A percentile compares a stretch with the other conserved stretches of the same genome.
These are phyloP conservation scores for Fusarium globosum DNA, from an alignment of 2,329 filamentous ascomycete genomes.

Conservation along the genomic window DNA sequence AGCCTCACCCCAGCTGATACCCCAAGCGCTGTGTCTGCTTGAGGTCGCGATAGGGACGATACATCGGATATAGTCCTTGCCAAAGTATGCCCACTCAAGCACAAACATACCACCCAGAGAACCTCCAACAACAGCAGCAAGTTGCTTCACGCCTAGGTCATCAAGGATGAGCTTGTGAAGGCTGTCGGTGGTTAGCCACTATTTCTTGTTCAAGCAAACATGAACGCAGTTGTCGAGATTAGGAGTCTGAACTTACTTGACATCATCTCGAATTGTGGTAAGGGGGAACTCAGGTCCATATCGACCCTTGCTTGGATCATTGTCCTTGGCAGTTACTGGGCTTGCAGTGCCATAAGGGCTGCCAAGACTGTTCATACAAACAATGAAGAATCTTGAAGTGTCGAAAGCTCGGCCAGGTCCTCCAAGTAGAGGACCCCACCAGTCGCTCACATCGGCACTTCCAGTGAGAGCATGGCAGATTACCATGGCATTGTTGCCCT, in stretches of 20 bases:
- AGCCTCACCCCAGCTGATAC: conserved; percentile 90
- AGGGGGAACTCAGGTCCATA: conserved; percentile 98
- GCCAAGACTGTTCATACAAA: conserved; percentile 87
- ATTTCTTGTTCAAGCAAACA: background rate
- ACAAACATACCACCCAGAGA: conserved; percentile 92
- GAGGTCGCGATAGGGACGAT: conserved; percentile 89
- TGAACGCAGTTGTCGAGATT: background rate
- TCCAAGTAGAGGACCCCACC: conserved; percentile 87
- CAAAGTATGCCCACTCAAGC: conserved; percentile 92
- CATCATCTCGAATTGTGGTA: conserved; percentile 95
- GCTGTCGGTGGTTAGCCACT: conserved; percentile 53
- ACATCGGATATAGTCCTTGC: conserved; percentile 82
- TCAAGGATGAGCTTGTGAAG: conserved; percentile 84
- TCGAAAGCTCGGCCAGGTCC: conserved; percentile 84
- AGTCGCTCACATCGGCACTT: conserved; percentile 85
- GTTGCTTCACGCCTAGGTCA: conserved; percentile 80
- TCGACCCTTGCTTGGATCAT: conserved; percentile 75
- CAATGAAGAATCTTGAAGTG: conserved; percentile 83
- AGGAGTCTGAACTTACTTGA: conserved; percentile 72
- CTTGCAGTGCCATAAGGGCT: conserved; percentile 90
- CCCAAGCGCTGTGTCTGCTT: conserved; percentile 86
- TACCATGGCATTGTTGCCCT: conserved; percentile 75
- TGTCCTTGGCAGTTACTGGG: conserved; percentile 88
- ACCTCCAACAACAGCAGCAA: conserved; percentile 83
- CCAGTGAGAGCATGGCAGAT: conserved; percentile 88